Evolutionary conservation across 805 yeast genomes (phyloP).

Genomic region (Saccharomycopsis sp.): DNA sequence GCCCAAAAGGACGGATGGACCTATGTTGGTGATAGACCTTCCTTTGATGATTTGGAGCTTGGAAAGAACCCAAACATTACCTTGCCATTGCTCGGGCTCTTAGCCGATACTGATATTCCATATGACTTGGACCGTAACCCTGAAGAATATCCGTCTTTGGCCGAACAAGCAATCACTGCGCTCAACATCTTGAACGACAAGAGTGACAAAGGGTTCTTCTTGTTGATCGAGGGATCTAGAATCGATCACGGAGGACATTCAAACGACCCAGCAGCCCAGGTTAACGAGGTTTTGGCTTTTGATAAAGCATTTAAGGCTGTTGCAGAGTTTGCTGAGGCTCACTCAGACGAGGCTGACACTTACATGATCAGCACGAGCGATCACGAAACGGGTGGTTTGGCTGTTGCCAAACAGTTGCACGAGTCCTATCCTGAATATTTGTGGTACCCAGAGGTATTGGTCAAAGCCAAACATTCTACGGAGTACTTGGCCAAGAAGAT

Average conservation of each 20-base stretch:
- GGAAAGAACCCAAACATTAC: constrained; percentile 54
- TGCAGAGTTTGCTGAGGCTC: constrained; percentile 54
- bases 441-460: constrained; percentile 79
- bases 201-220: constrained; percentile 77
- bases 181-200: constrained; percentile 60
- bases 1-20: constrained; percentile 58
- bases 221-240: constrained; percentile 85
- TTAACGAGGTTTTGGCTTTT: constrained; percentile 81
- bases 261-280: constrained; percentile 93
- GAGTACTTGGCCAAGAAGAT: constrained; percentile 55
- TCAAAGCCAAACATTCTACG: constrained; percentile 68
- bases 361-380: constrained; percentile 78
- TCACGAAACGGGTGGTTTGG: constrained; percentile 94
- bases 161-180: constrained; percentile 73
- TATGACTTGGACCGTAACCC: constrained; percentile 73
- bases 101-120: constrained; percentile 75
- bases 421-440: constrained; percentile 71
- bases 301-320: constrained; percentile 77
- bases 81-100: constrained; percentile 70
- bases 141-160: constrained; percentile 57
- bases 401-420: constrained; percentile 73
- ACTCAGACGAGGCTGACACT: constrained; percentile 59
- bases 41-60: constrained; percentile 47
- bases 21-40: constrained; percentile 51
- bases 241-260: constrained; percentile 95